Evolutionary conservation across 2,329 filamentous ascomycete species (phyloP).

Genomic region (Talaromyces sp.): DNA sequence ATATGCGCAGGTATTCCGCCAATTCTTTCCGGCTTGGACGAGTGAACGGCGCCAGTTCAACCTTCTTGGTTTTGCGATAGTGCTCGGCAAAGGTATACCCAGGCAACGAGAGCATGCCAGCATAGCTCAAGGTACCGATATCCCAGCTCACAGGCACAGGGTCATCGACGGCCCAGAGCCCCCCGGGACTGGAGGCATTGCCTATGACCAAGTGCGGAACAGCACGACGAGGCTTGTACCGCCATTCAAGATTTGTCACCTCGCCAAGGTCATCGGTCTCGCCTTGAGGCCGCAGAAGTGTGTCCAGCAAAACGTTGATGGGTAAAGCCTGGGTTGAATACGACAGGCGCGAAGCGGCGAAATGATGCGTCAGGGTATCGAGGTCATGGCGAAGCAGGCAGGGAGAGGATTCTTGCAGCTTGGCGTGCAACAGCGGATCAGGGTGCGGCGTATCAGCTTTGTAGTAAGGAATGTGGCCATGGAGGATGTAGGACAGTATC

Average conservation of each 20-base stretch:
- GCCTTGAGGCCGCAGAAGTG: slow-evolving; percentile 53
- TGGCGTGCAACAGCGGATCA: slow-evolving; percentile 52
- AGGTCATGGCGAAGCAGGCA: slow-evolving; percentile 46
- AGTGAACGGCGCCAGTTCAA: slow-evolving; percentile 46
- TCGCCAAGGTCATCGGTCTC: slow-evolving; percentile 51
- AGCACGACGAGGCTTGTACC: slow-evolving; percentile 44
- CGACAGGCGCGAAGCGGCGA: slow-evolving; percentile 51
- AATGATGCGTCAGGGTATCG: slow-evolving; percentile 51
- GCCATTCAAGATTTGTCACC: slow-evolving; percentile 52
- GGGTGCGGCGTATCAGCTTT: slow-evolving; percentile 47
- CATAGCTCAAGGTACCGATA: slow-evolving; percentile 58
- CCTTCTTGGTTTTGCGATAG: slow-evolving; percentile 37
- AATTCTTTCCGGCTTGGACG: slow-evolving; percentile 52
- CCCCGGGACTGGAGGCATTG: slow-evolving; percentile 46
- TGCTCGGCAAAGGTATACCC: slow-evolving; percentile 55
- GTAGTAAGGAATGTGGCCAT: slow-evolving; percentile 57
- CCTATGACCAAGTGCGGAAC: slow-evolving; percentile 53
- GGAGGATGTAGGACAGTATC: slow-evolving; percentile 58
- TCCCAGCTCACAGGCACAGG: slow-evolving; percentile 49
- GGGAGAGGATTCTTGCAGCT: slow-evolving; percentile 41
- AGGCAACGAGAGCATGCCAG: slow-evolving; percentile 56
- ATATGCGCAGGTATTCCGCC: slow-evolving; percentile 51
- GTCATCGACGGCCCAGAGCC: slow-evolving; percentile 57
- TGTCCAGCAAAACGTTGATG: slow-evolving; percentile 56
- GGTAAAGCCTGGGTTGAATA: slow-evolving; percentile 59